Evolutionary conservation across 768 basidiomycete genomes (phyloP), one percentile per base, ranked within the genome.

Genomic region (Cystobasidium tubakii): DNA sequence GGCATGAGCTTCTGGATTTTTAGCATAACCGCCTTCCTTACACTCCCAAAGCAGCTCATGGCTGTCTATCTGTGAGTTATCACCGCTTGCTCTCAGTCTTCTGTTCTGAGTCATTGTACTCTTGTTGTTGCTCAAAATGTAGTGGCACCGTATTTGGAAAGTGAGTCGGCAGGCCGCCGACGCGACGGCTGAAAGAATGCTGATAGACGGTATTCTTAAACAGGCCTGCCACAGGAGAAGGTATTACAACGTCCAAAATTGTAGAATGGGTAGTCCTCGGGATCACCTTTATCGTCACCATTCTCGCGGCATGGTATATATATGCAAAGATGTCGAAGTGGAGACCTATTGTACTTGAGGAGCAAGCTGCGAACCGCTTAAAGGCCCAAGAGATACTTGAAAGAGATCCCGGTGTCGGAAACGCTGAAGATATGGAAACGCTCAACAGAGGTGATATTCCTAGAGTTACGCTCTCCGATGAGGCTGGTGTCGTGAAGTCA

Each of bases 41-140:
- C 91, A 23, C 81, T 92, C 79, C 92, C 92, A 7, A 94, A 94
- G 79, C 92, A 96, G 80, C 88, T 96, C 77, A 86, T 92, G 76
- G 90, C 89, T 9, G 93, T 96, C 15, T 96, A 96, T 79, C 74
- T 75, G 66, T 67, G 29, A 43, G 66, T 54, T 10, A 21, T 29
- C 9, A 7, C 29, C 31, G 15, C 25, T 43, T 7, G 7, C 33
- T 39, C 42, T 21, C 12, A n/a, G 10, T 23, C 34, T 13, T 39
- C 13, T 7, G 6, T 19, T 36, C 31, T 25, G 29, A n/a, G 10
- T 50, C 10, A 54, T 27, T 19, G 13, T 53, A 4, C n/a, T 34
- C n/a, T 50, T 50, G 9, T 27, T 50, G 1, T 12, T 42, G 17
- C 13, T n/a, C n/a, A n/a, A n/a, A n/a, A n/a, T n/a, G n/a, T 23